Base-by-base conservation (phyloP, 176 grass and related monocot species). In the Oryza coarctata region DNA sequence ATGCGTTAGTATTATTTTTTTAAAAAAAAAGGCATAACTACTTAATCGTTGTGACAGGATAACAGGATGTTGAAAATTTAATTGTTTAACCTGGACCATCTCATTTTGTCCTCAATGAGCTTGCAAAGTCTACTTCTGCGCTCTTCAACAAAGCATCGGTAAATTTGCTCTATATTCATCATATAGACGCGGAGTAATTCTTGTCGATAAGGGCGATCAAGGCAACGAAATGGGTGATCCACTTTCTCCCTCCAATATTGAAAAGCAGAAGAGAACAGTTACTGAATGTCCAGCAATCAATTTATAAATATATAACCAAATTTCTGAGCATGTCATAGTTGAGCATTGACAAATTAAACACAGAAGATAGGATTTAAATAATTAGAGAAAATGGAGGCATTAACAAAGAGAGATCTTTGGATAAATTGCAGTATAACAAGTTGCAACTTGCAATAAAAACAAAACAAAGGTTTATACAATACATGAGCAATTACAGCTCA, bases 111-210 rank as follows among this genome's bases (percentile, higher is more conserved):
- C 64, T 99, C 93, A 82, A 91, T 89, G 49, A 95, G 87, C 74
- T 82, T 89, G 85, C 68, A 78, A 88, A 94, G 73, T 84, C 93
- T 94, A 34, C 84, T 83, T 88, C 83, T 91, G 69, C 67, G 63
- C 65, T 95, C 91, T 28, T 95, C 89, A 87, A 95, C 70, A 90
- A 92, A 95, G 25, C 77, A 85, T 33, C 85, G 93, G 66, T 85
- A 99, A 87, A 94, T 92, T 90, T 95, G 89, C 81, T 99, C 97
- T 84, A 95, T 87, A 61, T 99, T 99, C 72, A 87, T 80, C 76
- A 90, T 84, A 85, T 95, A 99, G 11, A 94, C 91, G 3, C 91
- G 80, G 25, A 99, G 85, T 28, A 99, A 73, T 77, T 99, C 97
- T 81, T 85, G 84, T 63, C 93, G 86, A 57, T 99, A 99, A 33